Percentiles rank a stretch among this genome's conserved stretches.
Conservation (phyloP, 805 yeast species). For the Saturnispora halmiae region DNA sequence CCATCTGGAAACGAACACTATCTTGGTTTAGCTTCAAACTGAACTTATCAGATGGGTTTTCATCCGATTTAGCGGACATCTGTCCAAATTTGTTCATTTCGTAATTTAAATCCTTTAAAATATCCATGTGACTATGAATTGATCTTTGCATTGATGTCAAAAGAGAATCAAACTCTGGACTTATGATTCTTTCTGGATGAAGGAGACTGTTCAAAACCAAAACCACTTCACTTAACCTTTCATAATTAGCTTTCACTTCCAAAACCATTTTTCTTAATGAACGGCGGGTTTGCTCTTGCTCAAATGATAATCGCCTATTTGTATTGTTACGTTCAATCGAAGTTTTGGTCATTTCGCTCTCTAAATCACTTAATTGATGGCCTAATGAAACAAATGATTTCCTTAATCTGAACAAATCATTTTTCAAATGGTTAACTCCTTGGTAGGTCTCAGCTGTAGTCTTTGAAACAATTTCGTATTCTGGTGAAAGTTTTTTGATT, state of each 20-base stretch:
- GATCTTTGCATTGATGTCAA: conserved; percentile 23
- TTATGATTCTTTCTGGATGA: conserved; percentile 25
- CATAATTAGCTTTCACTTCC: conserved; percentile 12
- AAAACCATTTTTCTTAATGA: conserved; percentile 14
- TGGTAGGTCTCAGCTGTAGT: not conserved
- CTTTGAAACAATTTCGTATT: not conserved
- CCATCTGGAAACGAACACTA: conserved; percentile 1
- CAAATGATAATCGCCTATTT: conserved; percentile 18
- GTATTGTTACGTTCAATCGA: not conserved
- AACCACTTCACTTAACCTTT: conserved; percentile 20
- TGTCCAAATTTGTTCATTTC: conserved; percentile 6
- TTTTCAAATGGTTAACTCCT: conserved; percentile 1
- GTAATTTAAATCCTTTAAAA: conserved; percentile 15
- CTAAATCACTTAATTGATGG: conserved; percentile 9
- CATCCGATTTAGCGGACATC: not conserved
- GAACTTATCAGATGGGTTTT: not conserved
- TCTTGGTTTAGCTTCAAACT: not conserved
- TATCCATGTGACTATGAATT: conserved; percentile 16
- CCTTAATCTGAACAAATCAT: conserved; percentile 7
- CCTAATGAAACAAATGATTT: conserved; percentile 12
- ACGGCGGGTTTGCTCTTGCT: conserved; percentile 15
- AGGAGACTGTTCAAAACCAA: conserved; percentile 22
- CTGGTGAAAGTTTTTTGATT: conserved; percentile 7
- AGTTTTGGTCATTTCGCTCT: conserved; percentile 1
- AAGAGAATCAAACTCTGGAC: conserved; percentile 21